phyloP scores from a whole-genome alignment of 345 rosid species.

The Lumnitzera littorea region DNA sequence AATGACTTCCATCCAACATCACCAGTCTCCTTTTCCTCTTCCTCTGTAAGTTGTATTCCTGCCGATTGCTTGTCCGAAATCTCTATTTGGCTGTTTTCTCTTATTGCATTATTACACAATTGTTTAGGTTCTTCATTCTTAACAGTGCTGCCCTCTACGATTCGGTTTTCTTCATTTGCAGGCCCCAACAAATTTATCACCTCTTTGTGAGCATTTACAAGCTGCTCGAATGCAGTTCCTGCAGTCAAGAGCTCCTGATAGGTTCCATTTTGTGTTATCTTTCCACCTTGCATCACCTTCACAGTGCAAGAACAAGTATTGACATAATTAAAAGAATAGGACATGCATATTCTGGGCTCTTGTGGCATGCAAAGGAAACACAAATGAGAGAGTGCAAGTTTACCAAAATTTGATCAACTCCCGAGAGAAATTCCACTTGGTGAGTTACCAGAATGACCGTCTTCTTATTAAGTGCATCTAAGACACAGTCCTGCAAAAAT shows the following conservation, averaged over 20 bases:
- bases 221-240: conserved; percentile 56
- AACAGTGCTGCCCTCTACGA: conserved; percentile 6
- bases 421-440: conserved; percentile 77
- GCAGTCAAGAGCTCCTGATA: conserved; percentile 46
- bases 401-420: conserved; percentile 59
- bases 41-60: conserved; percentile 52
- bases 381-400: neutral
- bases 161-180: conserved; percentile 17
- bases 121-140: conserved; percentile 12
- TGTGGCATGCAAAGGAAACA: neutral
- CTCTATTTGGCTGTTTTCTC: conserved; percentile 23
- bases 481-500: conserved; percentile 63
- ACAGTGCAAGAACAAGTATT: neutral
- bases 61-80: conserved; percentile 16
- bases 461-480: conserved; percentile 42
- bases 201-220: conserved; percentile 71
- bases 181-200: conserved; percentile 35
- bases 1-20: conserved; percentile 59
- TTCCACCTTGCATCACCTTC: conserved; percentile 64
- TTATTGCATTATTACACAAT: conserved; percentile 2
- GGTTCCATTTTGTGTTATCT: conserved; percentile 48
- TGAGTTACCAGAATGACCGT: conserved; percentile 75
- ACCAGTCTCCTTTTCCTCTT: conserved; percentile 56
- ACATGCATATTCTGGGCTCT: neutral
- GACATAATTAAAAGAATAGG: too few species aligned